phyloP scores from a whole-genome alignment of 2,329 filamentous ascomycete genomes.

The Penicillium sclerotigenum region DNA sequence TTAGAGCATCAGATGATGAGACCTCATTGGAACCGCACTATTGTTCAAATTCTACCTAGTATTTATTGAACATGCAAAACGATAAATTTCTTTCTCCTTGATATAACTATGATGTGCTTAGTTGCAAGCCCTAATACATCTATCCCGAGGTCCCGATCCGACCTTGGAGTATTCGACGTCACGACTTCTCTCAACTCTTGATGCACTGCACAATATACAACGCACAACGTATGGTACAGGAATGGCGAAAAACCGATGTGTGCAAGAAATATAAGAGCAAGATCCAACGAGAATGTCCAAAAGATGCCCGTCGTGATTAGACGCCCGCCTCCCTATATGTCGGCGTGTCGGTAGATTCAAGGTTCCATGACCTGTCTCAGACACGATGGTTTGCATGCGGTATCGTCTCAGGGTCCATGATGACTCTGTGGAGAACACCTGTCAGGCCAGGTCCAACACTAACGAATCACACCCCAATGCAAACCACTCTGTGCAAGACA shows the following conservation, averaged over 20 bases:
- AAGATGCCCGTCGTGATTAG: neutral
- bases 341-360: neutral
- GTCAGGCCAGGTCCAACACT: neutral
- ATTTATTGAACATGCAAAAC: too few relatives aligned
- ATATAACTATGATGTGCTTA: neutral
- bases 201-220: too few relatives aligned
- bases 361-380: neutral
- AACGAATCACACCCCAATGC: neutral
- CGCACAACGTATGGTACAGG: neutral
- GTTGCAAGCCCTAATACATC: neutral
- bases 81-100: too few relatives aligned
- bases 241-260: neutral
- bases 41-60: too few relatives aligned
- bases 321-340: neutral
- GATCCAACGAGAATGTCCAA: neutral
- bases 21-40: too few relatives aligned
- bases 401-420: constrained; percentile 6
- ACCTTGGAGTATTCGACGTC: constrained; percentile 3
- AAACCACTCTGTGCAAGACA: neutral
- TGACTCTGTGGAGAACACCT: neutral
- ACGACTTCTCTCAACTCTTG: neutral
- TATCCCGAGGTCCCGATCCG: neutral
- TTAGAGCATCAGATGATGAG: too few relatives aligned
- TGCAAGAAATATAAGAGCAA: neutral
- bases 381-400: neutral